Base-by-base conservation (phyloP, 179 eudicot species). In the Silene coronaria region DNA sequence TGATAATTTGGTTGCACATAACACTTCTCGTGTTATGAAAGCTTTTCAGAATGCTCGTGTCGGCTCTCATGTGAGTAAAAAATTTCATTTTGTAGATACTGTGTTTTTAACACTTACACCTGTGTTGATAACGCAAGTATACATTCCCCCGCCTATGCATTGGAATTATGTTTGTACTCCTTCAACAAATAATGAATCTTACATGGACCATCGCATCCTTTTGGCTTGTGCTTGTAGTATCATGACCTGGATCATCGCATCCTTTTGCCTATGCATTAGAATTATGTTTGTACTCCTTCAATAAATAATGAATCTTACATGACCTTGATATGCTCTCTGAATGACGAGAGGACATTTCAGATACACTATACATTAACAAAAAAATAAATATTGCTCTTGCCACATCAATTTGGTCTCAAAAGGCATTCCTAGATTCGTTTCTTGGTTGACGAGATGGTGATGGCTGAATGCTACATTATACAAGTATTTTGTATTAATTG, bases 21-120 rank as follows among this genome's bases (percentile, higher is more conserved):
- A 94, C 80, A 81, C 91, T 45, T 83, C 84, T 36, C 96, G 97
- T 80, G 92, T 94, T 82, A 91, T 94, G 42, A 87, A 85, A 76
- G 97, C 98, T 73, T 94, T 83, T 80, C 92, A 90, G 79, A 92
- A 88, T 85, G 98, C 94, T 63, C 85, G 91, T 71, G 94, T 94
- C 48, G 96, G 96, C 75, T 89, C 91, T 76, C 98, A 94, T 88
- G 98, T 94, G 71, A 81, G 91, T 27, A 19, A 64, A 22, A 22
- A 58, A 53, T 69, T 65, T 51, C 66, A n/a, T 66, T 58, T 24
- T 21, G 11, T 75, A 51, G 16, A 46, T 66, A 19, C 26, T 17
- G 16, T 58, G 19, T 68, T 63, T 26, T 26, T n/a, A 42, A 21
- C 45, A 36, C 16, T 62, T 42, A 21, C 5, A 65, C 63, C 8